These are phyloP conservation scores for Stentor coeruleus DNA, from an alignment of 73 alveolate genomes.

Conservation along the genomic window DNA sequence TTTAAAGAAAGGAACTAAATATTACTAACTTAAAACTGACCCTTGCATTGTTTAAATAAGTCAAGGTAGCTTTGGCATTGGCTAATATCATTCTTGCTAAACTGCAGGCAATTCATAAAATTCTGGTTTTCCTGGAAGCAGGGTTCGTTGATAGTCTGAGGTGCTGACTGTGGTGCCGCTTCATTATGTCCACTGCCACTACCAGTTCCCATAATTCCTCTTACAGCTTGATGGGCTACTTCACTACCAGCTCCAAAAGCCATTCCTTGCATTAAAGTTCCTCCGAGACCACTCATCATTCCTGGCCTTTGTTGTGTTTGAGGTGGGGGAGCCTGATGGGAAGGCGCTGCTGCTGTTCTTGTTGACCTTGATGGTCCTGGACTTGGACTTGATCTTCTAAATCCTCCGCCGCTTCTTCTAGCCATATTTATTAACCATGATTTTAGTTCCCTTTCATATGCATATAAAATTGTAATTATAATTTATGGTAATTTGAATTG, in stretches of 20 bases:
- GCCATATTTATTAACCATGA: conserved; percentile 13
- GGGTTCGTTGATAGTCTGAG: conserved; percentile 2
- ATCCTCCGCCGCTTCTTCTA: conserved; percentile 11
- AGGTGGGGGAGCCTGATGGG: neutral
- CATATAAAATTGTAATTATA: neutral
- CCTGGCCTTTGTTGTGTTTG: neutral
- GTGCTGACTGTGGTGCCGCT: neutral
- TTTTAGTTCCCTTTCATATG: neutral
- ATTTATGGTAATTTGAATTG: neutral
- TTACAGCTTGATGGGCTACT: conserved; percentile 66
- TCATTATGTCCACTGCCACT: neutral
- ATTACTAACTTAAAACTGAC: neutral
- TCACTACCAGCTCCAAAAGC: conserved; percentile 77
- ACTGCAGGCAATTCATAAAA: neutral
- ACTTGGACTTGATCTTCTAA: conserved; percentile 7
- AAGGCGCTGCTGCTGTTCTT: too few species aligned
- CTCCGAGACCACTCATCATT: conserved; percentile 30
- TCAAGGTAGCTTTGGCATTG: conserved; percentile 57
- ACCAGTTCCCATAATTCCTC: conserved; percentile 53
- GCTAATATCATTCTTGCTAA: conserved; percentile 34
- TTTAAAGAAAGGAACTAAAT: neutral
- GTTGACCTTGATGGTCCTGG: conserved; percentile 13
- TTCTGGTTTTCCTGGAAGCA: conserved; percentile 14
- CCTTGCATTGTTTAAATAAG: conserved; percentile 44
- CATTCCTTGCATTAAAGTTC: conserved; percentile 58